A percentile compares a stretch with the other conserved stretches of the same genome.
Conservation (phyloP, 805 yeast genomes). For the Zygosaccharomyces pseudorouxii region DNA sequence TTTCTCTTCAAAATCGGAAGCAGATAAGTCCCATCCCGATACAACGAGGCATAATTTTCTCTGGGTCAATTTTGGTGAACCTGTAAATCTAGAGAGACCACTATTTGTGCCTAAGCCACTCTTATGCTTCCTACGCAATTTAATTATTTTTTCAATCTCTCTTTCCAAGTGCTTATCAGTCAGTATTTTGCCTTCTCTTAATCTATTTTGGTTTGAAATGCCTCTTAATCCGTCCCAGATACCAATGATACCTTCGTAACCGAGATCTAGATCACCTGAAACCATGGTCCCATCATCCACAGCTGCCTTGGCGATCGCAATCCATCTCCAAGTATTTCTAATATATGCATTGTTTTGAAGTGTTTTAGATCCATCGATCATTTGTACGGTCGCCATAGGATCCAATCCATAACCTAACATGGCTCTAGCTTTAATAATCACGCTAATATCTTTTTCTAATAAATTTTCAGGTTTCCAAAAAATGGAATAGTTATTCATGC, state of each 20-base stretch:
- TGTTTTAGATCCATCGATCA: slow-evolving; percentile 49
- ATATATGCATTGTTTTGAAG: slow-evolving; percentile 52
- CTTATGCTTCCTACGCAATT: slow-evolving; percentile 36
- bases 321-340: slow-evolving; percentile 89
- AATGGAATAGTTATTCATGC: slow-evolving; percentile 23
- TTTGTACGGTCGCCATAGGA: slow-evolving; percentile 55
- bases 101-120: slow-evolving; percentile 21
- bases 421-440: slow-evolving; percentile 68
- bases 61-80: slow-evolving; percentile 47
- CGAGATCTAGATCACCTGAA: slow-evolving; percentile 68
- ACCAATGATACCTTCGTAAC: slow-evolving; percentile 83
- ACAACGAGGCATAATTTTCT: slow-evolving; percentile 75
- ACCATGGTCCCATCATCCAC: slow-evolving; percentile 63
- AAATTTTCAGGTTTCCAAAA: slow-evolving; percentile 41
- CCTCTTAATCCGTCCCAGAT: slow-evolving; percentile 78
- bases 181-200: slow-evolving; percentile 28
- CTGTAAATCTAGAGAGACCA: slow-evolving; percentile 19
- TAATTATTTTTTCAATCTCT: slow-evolving; percentile 38
- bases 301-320: slow-evolving; percentile 63
- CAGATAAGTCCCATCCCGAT: slow-evolving; percentile 86
- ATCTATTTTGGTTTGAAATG: slow-evolving; percentile 46
- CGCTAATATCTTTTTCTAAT: slow-evolving; percentile 67
- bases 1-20: slow-evolving; percentile 67
- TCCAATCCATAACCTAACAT: slow-evolving; percentile 65
- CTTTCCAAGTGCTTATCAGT: slow-evolving; percentile 33